Base-by-base conservation (phyloP, 345 rosid genomes). In the Citrus inodora region DNA sequence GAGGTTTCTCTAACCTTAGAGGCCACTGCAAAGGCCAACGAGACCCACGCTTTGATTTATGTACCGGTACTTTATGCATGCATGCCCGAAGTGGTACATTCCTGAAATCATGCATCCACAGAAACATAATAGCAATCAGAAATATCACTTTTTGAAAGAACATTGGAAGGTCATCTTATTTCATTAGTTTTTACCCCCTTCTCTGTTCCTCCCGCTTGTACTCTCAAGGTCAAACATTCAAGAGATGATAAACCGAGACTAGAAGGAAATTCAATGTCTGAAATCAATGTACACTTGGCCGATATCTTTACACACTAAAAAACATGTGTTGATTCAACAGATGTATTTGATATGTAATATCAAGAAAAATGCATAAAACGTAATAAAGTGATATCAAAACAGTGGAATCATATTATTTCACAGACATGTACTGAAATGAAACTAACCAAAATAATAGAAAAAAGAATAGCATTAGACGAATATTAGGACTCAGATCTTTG, bases 21-120 rank as follows among this genome's bases (percentile, higher is more conserved):
- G 96, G 98, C 96, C 98, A 93, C 75, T 74, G 81, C 79, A 87
- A 87, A 22, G 98, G 98, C 96, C 94, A 91, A 9, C 51, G 76
- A 74, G 96, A 86, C 68, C 96, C 96, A 73, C 94, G 93, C 77
- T 85, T 80, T 6, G 88, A 80, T 58, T 79, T 65, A 72, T 85
- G 85, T 27, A 85, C 87, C 4, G 94, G 88, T 74, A 93, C 88
- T 86, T 74, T 89, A 78, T 93, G 96, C 91, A 93, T 89, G 84
- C 98, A 93, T 78, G 96, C 87, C 83, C 90, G 88, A 83, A 93
- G 88, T 35, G 88, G 89, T 38, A 93, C 92, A 70, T 93, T 89
- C 97, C 97, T 93, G 83, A 61, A 51, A 72, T 76, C 37, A 77
- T 46, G 42, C 55, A 73, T 72, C 70, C 69, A 32, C 19, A 16